Percentiles rank a stretch among this genome's conserved stretches.
phyloP scores from a whole-genome alignment of 2,329 filamentous ascomycete species.

The Alternaria brassicicola region DNA sequence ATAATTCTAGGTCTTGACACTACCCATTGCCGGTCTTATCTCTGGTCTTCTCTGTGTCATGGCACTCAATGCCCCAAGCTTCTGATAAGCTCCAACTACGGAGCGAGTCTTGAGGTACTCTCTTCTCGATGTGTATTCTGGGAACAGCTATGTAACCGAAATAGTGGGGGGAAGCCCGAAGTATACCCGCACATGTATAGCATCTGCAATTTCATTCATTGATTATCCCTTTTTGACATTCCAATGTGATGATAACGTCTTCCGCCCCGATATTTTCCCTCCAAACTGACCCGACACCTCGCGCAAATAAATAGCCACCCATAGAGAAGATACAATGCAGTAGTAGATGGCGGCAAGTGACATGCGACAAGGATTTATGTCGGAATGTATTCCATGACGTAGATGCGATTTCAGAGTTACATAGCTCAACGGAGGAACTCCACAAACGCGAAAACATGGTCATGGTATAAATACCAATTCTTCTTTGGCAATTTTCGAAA shows the following conservation, averaged over 20 bases:
- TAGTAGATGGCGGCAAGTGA: not conserved
- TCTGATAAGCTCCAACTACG: slow-evolving; percentile 11
- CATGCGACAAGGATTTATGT: not conserved
- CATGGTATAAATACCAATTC: not conserved
- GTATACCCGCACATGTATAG: not conserved
- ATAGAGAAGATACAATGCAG: not conserved
- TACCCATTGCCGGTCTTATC: slow-evolving; percentile 51
- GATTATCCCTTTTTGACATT: not conserved
- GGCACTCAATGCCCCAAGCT: slow-evolving; percentile 52
- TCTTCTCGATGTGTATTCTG: not conserved
- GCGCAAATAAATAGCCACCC: not conserved
- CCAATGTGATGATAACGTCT: not conserved
- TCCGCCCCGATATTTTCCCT: not conserved
- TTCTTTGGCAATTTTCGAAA: not conserved
- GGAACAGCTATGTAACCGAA: not conserved
- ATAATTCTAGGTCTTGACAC: slow-evolving; percentile 50
- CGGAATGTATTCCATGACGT: not conserved
- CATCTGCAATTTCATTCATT: not conserved
- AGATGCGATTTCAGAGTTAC: not conserved
- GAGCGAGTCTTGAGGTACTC: not conserved
- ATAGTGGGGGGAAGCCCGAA: not conserved
- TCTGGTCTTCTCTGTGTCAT: slow-evolving; percentile 50
- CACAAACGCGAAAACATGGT: not conserved
- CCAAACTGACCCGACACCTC: not conserved
- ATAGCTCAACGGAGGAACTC: not conserved